Evolutionary conservation across 768 basidiomycete species (phyloP), one percentile per base, ranked within the genome.

Genomic region (Lentinula sp.): DNA sequence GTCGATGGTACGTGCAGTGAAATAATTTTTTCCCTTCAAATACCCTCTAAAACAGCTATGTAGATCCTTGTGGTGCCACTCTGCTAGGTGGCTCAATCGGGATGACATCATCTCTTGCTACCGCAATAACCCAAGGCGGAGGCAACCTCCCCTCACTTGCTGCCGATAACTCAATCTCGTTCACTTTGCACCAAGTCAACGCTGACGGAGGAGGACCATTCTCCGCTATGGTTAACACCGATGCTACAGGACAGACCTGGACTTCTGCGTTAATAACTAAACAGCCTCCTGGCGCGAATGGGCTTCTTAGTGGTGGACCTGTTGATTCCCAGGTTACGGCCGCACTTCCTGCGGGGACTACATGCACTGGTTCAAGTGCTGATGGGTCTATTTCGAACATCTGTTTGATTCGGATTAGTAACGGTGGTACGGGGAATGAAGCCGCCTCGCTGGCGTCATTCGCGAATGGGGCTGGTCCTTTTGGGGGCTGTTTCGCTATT

Each of bases 381-480:
- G 46, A 48, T 12, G 76, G 76, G 39, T 23, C 64, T 4, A 48
- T 62, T 28, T 61, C 62, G 4, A 63, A 71, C 63, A 67, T 69
- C 16, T 78, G 77, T 65, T 65, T 78, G 45, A 70, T 70, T 49
- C 70, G 75, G 10, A 69, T 77, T 63, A 71, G 62, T 33, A 77
- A 75, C 43, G 70, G 71, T 13, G 72, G 72, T 33, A 62, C 61
- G 7, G 56, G 54, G 10, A n/a, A 20, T 48, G 46, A 48, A 16
- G 50, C 28, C 18, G 32, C 50, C 16, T 52, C 60, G 33, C 56
- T 54, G 3, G 50, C 62, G 4, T 68, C 67, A 35, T 62, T 68
- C 33, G 64, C 67, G 6, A 66, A 68, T 59, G 67, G 67, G 45
- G 71, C 71, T 9, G 71, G 71, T n/a, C 71, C 71, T n/a, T 72